A percentile compares a stretch with the other conserved stretches of the same genome.
phyloP scores from a whole-genome alignment of 2,329 filamentous ascomycete genomes.

The Drechslera avenae region DNA sequence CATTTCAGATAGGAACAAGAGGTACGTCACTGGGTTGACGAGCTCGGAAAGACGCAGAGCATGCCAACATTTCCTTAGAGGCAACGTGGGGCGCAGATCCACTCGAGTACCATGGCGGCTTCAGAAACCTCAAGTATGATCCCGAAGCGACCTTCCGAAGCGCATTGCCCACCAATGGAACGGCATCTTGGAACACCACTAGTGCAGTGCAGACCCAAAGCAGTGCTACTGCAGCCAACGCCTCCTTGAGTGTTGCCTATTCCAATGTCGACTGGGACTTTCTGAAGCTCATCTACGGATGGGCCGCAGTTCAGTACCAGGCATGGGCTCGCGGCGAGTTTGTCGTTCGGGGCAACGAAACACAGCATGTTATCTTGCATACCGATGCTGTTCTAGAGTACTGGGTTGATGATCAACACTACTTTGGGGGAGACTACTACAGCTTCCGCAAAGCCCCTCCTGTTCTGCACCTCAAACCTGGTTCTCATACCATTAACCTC shows the following conservation, averaged over 20 bases:
- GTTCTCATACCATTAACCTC: slow-evolving; percentile 58
- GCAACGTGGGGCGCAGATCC: slow-evolving; percentile 65
- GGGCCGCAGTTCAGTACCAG: slow-evolving; percentile 64
- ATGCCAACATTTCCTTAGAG: slow-evolving; percentile 49
- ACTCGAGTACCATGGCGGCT: slow-evolving; percentile 60
- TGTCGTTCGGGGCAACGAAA: slow-evolving; percentile 44
- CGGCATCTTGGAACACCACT: slow-evolving; percentile 55
- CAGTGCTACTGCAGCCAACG: slow-evolving; percentile 39
- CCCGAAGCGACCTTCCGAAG: slow-evolving; percentile 53
- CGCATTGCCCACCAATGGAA: slow-evolving; percentile 58
- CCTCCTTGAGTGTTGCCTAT: slow-evolving; percentile 54
- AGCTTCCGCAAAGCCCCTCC: slow-evolving; percentile 57
- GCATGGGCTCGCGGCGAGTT: slow-evolving; percentile 61
- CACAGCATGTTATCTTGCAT: slow-evolving; percentile 50
- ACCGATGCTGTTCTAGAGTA: slow-evolving; percentile 59
- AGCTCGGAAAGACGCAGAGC: neutral
- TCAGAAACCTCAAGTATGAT: slow-evolving; percentile 54
- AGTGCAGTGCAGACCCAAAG: slow-evolving; percentile 39
- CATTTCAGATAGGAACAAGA: slow-evolving; percentile 64
- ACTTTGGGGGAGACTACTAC: slow-evolving; percentile 65
- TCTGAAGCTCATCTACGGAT: slow-evolving; percentile 61
- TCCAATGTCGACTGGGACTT: slow-evolving; percentile 60
- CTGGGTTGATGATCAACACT: slow-evolving; percentile 57
- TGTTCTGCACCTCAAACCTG: slow-evolving; percentile 56
- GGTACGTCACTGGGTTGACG: slow-evolving; percentile 47